phyloP scores from a whole-genome alignment of 306 rosid genomes.

The Vigna trinervia region DNA sequence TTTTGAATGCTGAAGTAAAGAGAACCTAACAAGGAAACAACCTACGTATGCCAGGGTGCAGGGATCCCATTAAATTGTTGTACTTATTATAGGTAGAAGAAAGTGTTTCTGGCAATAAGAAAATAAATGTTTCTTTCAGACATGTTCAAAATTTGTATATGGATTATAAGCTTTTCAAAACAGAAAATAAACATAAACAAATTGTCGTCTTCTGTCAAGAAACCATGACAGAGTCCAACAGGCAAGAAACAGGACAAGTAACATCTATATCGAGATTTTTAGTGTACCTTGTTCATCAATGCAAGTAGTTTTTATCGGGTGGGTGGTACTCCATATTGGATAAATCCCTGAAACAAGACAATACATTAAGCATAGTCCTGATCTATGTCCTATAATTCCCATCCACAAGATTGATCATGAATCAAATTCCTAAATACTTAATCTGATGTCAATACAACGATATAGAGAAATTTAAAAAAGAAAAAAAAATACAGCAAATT shows the following conservation, averaged over 20 bases:
- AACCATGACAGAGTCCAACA: too few species aligned
- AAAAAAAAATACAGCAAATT: too few species aligned
- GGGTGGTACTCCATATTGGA: slow-evolving; percentile 85
- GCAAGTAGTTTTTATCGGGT: slow-evolving; percentile 67
- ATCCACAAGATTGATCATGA: slow-evolving; percentile 30
- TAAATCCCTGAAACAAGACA: slow-evolving; percentile 69
- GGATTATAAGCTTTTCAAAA: background rate
- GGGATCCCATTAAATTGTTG: background rate
- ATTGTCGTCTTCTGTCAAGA: background rate
- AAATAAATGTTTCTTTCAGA: background rate
- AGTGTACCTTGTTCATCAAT: slow-evolving; percentile 76
- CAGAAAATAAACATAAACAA: background rate
- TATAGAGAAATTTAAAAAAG: too few species aligned
- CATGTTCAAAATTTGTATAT: background rate
- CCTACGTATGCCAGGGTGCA: background rate
- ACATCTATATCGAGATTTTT: background rate
- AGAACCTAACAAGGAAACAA: slow-evolving; percentile 5
- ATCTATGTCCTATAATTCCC: slow-evolving; percentile 18
- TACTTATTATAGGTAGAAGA: slow-evolving; percentile 27
- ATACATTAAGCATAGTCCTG: slow-evolving; percentile 17
- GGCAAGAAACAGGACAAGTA: background rate
- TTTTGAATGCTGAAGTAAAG: background rate
- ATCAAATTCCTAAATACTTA: too few species aligned
- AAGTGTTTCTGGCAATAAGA: slow-evolving; percentile 27
- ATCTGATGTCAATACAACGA: too few species aligned